These are phyloP conservation scores for Ambrosia hybrid DNA, from an alignment of 140 eudicot genomes.

Conservation along the genomic window DNA sequence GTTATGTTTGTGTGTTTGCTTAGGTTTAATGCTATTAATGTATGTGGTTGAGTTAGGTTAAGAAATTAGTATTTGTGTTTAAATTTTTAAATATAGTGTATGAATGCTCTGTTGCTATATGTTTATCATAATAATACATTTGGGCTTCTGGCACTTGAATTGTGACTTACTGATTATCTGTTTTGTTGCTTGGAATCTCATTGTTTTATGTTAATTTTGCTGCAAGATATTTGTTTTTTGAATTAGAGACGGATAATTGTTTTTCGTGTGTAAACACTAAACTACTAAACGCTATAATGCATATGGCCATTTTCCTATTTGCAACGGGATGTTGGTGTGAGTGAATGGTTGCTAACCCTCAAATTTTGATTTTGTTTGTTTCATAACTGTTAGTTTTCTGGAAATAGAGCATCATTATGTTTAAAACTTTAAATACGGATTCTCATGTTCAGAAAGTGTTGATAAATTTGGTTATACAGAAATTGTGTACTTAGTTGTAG, in stretches of 20 bases:
- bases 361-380: neutral
- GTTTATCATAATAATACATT: neutral
- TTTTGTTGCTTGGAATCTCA: neutral
- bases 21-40: neutral
- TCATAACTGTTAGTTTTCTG: neutral
- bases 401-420: neutral
- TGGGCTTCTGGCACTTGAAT: neutral
- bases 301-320: no score
- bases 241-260: no score
- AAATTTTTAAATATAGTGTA: neutral
- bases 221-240: no score
- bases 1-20: neutral
- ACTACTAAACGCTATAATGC: no score
- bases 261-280: no score
- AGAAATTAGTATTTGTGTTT: neutral
- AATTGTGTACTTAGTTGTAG: neutral
- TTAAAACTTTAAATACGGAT: neutral
- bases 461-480: slow-evolving; percentile 1
- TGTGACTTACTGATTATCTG: neutral
- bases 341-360: neutral
- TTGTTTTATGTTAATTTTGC: no score
- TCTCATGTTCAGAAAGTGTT: neutral
- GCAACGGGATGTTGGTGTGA: no score
- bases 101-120: neutral
- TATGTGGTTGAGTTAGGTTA: slow-evolving; percentile 3